phyloP scores from a whole-genome alignment of 1,284 basidiomycete species.

The Blastosporella zonata region DNA sequence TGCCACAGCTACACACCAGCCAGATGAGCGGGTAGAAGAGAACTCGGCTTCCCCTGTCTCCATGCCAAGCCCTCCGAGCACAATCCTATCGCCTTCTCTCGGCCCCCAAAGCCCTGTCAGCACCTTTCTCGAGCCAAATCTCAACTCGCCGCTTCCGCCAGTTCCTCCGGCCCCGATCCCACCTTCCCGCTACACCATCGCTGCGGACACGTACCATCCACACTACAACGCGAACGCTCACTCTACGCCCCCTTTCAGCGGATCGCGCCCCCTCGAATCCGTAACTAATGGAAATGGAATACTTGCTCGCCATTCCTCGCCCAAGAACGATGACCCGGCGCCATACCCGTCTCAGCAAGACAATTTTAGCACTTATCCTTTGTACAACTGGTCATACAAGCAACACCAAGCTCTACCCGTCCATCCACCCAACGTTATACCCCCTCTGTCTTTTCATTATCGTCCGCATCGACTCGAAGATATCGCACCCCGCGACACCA shows the following conservation, averaged over 20 bases:
- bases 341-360: conserved; percentile 45
- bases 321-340: conserved; percentile 43
- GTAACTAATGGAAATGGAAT: conserved; percentile 31
- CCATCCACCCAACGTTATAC: conserved; percentile 51
- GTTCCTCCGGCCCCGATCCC: conserved; percentile 45
- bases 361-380: conserved; percentile 58
- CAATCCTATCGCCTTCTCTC: conserved; percentile 44
- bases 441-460: conserved; percentile 70
- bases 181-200: conserved; percentile 68
- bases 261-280: conserved; percentile 28
- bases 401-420: conserved; percentile 52
- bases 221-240: conserved; percentile 46
- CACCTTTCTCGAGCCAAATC: conserved; percentile 49
- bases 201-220: conserved; percentile 61
- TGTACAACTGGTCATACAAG: conserved; percentile 70
- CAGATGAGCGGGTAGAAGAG: conserved; percentile 38
- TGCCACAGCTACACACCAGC: conserved; percentile 42
- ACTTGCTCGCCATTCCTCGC: conserved; percentile 26
- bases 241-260: conserved; percentile 36
- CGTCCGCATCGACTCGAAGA: conserved; percentile 69
- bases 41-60: conserved; percentile 47
- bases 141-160: conserved; percentile 37
- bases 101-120: conserved; percentile 43
- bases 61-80: conserved; percentile 49
- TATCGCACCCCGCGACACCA: conserved; percentile 72